These are phyloP conservation scores for Adansonia rubrostipa DNA, from an alignment of 441 rosid species.

Conservation along the genomic window DNA sequence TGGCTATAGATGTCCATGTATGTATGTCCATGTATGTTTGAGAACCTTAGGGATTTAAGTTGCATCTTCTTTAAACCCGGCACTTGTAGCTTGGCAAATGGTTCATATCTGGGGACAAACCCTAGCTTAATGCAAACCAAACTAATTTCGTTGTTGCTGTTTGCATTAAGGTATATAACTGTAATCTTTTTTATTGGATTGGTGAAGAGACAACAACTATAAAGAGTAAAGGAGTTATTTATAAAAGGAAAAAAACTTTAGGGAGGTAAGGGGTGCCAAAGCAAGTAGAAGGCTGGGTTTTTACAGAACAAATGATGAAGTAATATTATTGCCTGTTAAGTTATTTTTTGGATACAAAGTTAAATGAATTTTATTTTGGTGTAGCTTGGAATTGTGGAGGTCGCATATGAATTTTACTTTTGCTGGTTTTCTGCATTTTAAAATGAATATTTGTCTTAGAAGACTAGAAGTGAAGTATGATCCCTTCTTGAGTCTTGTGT, in stretches of 20 bases:
- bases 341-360: constrained; percentile 14
- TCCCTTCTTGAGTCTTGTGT: no score
- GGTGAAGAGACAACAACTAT: neutral
- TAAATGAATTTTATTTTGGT: neutral
- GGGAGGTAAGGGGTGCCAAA: neutral
- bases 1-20: neutral
- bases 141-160: neutral
- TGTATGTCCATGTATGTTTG: neutral
- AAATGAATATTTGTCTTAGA: no score
- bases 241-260: neutral
- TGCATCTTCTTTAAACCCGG: constrained; percentile 3
- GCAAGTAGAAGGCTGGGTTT: neutral
- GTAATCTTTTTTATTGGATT: neutral
- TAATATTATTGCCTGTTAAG: neutral
- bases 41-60: neutral
- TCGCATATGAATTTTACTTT: neutral
- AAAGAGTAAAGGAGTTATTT: constrained; percentile 1
- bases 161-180: neutral
- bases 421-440: neutral
- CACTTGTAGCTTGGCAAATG: neutral
- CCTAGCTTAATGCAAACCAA: neutral
- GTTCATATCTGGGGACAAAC: constrained; percentile 13
- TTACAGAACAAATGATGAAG: neutral
- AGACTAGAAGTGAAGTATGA: no score
- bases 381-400: neutral